Evolutionary conservation across 306 rosid genomes (phyloP).

Genomic region (Quercus aquifolioides): DNA sequence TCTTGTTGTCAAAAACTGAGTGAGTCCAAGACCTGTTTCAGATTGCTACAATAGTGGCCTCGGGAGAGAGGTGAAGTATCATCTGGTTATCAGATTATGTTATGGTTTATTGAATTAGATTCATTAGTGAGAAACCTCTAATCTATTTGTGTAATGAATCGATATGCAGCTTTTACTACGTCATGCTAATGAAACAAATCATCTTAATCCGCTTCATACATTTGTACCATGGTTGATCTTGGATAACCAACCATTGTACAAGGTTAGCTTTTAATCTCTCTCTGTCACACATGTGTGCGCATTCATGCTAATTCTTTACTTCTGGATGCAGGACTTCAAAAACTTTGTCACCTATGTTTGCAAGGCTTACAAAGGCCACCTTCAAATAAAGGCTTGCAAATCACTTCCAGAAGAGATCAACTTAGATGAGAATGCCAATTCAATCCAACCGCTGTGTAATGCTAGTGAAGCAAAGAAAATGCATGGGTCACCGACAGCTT

Average conservation of each 20-base stretch:
- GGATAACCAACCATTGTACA: not conserved
- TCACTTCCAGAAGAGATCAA: not conserved
- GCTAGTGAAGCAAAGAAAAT: not conserved
- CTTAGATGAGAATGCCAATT: not conserved
- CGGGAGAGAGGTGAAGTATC: not conserved
- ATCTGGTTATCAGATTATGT: not conserved
- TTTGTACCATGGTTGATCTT: not conserved
- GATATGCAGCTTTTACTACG: not conserved
- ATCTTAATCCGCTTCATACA: not conserved
- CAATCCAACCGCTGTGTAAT: not conserved
- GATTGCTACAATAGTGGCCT: not conserved
- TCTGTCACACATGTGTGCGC: not conserved
- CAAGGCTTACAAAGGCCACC: constrained; percentile 22
- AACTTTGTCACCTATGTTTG: constrained; percentile 25
- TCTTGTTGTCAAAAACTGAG: not conserved
- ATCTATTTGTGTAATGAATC: not conserved
- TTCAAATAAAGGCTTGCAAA: constrained; percentile 23
- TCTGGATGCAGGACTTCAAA: constrained; percentile 19
- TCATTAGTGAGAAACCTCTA: not conserved
- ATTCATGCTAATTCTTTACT: not conserved
- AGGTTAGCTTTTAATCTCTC: not conserved
- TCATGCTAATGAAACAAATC: not conserved
- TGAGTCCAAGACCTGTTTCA: not conserved
- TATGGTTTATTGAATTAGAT: not conserved
- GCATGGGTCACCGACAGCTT: not conserved